phyloP scores from a whole-genome alignment of 805 yeast genomes.

The Candida odintsovae region DNA sequence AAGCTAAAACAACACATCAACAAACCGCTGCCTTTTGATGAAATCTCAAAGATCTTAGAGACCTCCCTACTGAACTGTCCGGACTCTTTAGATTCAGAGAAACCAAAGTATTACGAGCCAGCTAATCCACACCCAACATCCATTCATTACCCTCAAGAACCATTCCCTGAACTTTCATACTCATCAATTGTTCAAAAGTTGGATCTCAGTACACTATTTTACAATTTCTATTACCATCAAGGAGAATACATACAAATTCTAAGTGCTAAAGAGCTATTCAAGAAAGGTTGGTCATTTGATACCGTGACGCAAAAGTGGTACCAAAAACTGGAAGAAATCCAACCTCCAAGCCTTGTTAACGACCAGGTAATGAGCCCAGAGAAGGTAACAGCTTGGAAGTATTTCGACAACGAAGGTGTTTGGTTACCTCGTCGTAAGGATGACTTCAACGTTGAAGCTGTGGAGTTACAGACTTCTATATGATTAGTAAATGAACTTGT shows the following conservation, averaged over 20 bases:
- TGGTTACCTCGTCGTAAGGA: slow-evolving; percentile 61
- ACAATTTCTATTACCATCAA: slow-evolving; percentile 80
- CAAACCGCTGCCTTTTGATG: slow-evolving; percentile 47
- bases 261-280: slow-evolving; percentile 74
- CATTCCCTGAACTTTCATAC: slow-evolving; percentile 46
- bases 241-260: slow-evolving; percentile 66
- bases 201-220: slow-evolving; percentile 83
- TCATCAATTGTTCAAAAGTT: slow-evolving; percentile 59
- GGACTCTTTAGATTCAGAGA: slow-evolving; percentile 86
- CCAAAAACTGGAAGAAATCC: slow-evolving; percentile 48
- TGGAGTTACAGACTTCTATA: slow-evolving; percentile 12
- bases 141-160: slow-evolving; percentile 84
- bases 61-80: slow-evolving; percentile 85
- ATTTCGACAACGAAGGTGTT: slow-evolving; percentile 75
- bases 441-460: slow-evolving; percentile 38
- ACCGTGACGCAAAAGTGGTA: slow-evolving; percentile 76
- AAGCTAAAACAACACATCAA: slow-evolving; percentile 34
- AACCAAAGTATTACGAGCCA: slow-evolving; percentile 66
- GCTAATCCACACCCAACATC: slow-evolving; percentile 85
- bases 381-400: slow-evolving; percentile 55
- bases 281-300: slow-evolving; percentile 81
- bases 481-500: background rate
- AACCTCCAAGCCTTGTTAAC: slow-evolving; percentile 16
- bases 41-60: slow-evolving; percentile 58
- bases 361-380: slow-evolving; percentile 32